Evolutionary conservation across 176 grass and related monocot species (phyloP).

Genomic region (Chrysopogon serrulatus): DNA sequence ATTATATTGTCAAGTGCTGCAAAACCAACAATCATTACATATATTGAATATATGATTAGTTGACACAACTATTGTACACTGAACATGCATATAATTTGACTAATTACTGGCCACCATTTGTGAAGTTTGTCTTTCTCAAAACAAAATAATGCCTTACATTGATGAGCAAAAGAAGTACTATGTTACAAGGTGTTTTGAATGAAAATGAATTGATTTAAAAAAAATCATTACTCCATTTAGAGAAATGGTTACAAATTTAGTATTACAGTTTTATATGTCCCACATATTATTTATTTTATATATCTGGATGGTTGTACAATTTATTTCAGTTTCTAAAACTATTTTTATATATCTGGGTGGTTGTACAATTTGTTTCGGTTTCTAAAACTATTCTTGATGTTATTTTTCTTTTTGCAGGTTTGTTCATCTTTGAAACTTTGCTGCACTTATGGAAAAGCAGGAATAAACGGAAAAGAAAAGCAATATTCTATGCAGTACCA

Average conservation of each 20-base stretch:
- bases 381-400: not conserved
- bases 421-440: not conserved
- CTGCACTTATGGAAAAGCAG: not conserved
- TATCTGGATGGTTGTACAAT: not conserved
- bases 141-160: not conserved
- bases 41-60: not conserved
- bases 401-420: constrained; percentile 16
- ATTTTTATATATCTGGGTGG: not conserved
- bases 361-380: not conserved
- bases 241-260: not conserved
- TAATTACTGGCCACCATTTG: not conserved
- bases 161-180: not conserved
- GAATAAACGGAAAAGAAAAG: not conserved
- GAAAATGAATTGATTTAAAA: not conserved
- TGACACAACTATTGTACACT: not conserved
- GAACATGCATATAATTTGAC: not conserved
- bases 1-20: not conserved
- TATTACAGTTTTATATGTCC: not conserved
- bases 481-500: not conserved
- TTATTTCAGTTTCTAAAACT: not conserved
- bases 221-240: not conserved
- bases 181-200: not conserved
- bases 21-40: too few relatives aligned
- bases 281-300: not conserved
- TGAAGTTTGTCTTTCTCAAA: not conserved